Base-by-base conservation (phyloP, 2,329 filamentous ascomycete species). In the Ascochyta koolunga region DNA sequence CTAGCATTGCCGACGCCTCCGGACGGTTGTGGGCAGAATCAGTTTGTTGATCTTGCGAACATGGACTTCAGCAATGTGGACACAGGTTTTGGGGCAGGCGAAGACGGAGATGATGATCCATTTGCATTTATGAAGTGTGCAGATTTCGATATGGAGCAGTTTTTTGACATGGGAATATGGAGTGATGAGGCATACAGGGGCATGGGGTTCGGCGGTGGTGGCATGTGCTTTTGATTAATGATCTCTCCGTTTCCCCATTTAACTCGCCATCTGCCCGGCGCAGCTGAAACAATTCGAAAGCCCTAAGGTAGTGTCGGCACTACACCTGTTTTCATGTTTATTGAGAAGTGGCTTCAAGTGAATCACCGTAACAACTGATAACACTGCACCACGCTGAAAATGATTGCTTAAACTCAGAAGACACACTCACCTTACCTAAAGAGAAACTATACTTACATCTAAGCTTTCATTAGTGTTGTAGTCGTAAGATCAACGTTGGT, bases 101-200 rank as follows among this genome's bases (percentile, higher is more conserved):
- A 9, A 7, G 48, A 54, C 5, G 50, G 24, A 4, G 36, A 31
- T 5, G 22, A 16, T 11, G 68, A 69, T 24, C 61, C 67, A 1
- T 64, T 71, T 39, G 52, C 59, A 1, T 59, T 66, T 2, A 64
- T 72, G 62, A 65, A 53, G 24, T 48, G 55, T 40, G 27, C 37
- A 3, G 65, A 74, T 39, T 69, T 74, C 39, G 70, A 74, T 32
- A 68, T 73, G 63, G 69, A 70, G 29, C 62, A 62, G 15, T 68
- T 74, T 29, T 65, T 73, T n/a, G 69, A 73, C 21, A 62, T 65
- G 44, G 67, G 69, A 3, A 66, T 72, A 5, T 74, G 68, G 67
- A 64, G 69, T 1, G 65, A 66, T 21, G 62, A 67, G 4, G 56
- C 35, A 16, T 72, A 72, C 42, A 42, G 59, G 22, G 59, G 56